phyloP scores from a whole-genome alignment of 345 rosid genomes.

The Geranium brycei region DNA sequence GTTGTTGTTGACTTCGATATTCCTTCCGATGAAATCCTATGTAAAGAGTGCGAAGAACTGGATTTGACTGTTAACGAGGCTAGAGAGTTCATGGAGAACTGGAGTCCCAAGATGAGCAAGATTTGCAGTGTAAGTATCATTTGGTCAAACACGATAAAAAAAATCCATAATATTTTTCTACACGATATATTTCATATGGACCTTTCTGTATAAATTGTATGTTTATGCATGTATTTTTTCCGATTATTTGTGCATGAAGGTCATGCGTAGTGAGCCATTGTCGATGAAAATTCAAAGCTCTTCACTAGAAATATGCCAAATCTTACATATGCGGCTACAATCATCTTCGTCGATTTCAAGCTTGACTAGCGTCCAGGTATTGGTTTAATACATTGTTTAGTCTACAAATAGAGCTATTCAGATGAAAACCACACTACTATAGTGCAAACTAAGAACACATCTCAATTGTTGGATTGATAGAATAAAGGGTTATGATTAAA shows the following conservation, averaged over 20 bases:
- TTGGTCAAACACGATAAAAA: too few relatives aligned
- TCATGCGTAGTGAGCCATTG: constrained; percentile 40
- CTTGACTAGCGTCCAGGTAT: constrained; percentile 48
- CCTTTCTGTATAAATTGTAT: too few relatives aligned
- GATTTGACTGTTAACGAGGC: constrained; percentile 63
- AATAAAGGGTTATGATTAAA: background rate
- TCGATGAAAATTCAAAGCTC: constrained; percentile 42
- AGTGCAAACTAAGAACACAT: too few relatives aligned
- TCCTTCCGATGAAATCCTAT: constrained; percentile 38
- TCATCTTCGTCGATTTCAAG: constrained; percentile 36
- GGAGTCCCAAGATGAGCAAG: constrained; percentile 71
- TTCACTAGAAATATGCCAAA: constrained; percentile 50
- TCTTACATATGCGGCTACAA: constrained; percentile 31
- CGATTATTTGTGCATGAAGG: constrained; percentile 22
- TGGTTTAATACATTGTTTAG: too few relatives aligned
- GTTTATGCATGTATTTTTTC: too few relatives aligned
- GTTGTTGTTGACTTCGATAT: constrained; percentile 46
- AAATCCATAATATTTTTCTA: too few relatives aligned
- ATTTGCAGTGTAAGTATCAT: constrained; percentile 46
- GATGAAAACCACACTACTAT: too few relatives aligned
- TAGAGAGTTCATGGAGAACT: constrained; percentile 63
- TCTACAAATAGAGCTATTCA: too few relatives aligned
- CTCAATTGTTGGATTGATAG: too few relatives aligned
- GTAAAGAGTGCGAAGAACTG: constrained; percentile 57
- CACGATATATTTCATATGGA: too few relatives aligned